Evolutionary conservation across 2,329 filamentous ascomycete species (phyloP).

Genomic region (Teratosphaeria epicoccoides): DNA sequence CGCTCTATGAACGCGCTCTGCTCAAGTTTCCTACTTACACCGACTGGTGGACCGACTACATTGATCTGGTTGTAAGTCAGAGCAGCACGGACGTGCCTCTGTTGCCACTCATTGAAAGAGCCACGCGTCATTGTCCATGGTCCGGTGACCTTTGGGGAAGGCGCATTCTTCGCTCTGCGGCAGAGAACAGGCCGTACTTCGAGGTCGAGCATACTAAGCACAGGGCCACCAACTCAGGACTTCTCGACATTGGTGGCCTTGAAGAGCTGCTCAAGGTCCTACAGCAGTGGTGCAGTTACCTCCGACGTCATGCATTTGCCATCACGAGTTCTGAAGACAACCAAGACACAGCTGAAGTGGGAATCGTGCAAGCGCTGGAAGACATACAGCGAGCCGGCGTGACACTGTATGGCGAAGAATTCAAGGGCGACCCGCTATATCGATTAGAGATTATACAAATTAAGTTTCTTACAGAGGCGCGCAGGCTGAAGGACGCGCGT

Average conservation of each 20-base stretch:
- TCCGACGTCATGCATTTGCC: slow-evolving; percentile 74
- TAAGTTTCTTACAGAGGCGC: slow-evolving; percentile 78
- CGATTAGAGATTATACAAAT: slow-evolving; percentile 86
- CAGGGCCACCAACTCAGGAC: slow-evolving; percentile 72
- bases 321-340: slow-evolving; percentile 65
- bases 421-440: slow-evolving; percentile 78
- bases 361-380: slow-evolving; percentile 74
- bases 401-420: slow-evolving; percentile 63
- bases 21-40: slow-evolving; percentile 63
- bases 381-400: slow-evolving; percentile 70
- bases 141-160: slow-evolving; percentile 85
- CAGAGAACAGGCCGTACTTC: slow-evolving; percentile 62
- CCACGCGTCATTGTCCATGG: slow-evolving; percentile 86
- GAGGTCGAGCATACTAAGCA: slow-evolving; percentile 87
- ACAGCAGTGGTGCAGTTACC: slow-evolving; percentile 85
- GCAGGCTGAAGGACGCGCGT: slow-evolving; percentile 65
- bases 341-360: slow-evolving; percentile 79
- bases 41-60: slow-evolving; percentile 70
- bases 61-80: slow-evolving; percentile 55
- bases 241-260: slow-evolving; percentile 77
- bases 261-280: slow-evolving; percentile 84
- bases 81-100: slow-evolving; percentile 25
- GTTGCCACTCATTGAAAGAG: slow-evolving; percentile 65
- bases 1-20: slow-evolving; percentile 69
- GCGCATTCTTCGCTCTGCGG: slow-evolving; percentile 75